Evolutionary conservation across 192 early-diverging fungal species (phyloP).

Genomic region (Chytriomyces hyalinus): DNA sequence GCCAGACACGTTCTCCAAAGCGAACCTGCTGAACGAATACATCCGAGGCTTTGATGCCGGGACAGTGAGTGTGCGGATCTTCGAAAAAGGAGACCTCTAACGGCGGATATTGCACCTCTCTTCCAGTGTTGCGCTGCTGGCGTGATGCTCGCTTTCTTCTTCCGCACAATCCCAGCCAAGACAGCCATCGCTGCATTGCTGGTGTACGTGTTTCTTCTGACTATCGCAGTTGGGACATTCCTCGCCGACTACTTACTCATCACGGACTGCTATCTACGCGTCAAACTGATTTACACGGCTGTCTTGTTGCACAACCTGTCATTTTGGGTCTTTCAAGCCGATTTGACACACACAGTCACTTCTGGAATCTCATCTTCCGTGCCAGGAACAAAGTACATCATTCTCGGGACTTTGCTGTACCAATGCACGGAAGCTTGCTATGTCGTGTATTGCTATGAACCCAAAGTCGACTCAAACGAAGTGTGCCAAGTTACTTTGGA

Average conservation of each 20-base stretch:
- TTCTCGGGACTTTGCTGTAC: background rate
- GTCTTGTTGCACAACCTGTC: background rate
- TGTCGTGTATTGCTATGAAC: background rate
- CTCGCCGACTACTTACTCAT: background rate
- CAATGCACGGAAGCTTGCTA: background rate
- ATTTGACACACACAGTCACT: background rate
- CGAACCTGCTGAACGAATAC: background rate
- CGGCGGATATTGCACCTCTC: too few species aligned
- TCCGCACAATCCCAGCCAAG: background rate
- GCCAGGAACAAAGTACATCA: background rate
- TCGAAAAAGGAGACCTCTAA: too few species aligned
- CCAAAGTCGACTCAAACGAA: background rate
- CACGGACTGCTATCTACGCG: background rate
- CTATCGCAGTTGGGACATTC: background rate
- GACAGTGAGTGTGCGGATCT: too few species aligned
- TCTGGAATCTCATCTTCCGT: background rate
- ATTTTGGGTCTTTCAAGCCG: background rate
- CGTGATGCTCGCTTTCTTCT: background rate
- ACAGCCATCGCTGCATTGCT: background rate
- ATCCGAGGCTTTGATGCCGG: background rate
- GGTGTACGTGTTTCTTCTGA: background rate
- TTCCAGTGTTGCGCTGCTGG: background rate
- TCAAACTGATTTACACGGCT: background rate
- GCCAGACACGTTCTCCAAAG: background rate
- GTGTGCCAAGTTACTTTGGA: background rate